A percentile compares a stretch with the other conserved stretches of the same genome.
Conservation (phyloP, 768 basidiomycete genomes). For the Glaciozyma martinii region DNA sequence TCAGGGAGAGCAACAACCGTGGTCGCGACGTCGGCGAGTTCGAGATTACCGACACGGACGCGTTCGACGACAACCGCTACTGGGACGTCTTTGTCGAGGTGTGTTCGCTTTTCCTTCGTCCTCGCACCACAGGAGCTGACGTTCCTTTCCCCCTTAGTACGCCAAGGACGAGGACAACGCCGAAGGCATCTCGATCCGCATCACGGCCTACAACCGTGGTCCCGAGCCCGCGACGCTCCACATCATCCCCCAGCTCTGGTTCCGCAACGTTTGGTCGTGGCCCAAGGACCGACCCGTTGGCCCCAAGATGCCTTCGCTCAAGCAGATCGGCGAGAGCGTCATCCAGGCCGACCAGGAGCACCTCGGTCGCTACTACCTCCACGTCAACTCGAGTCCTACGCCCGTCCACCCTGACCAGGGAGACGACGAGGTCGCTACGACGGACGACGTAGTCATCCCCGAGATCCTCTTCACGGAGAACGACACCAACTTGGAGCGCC, state of each 20-base stretch:
- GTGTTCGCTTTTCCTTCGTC: slow-evolving; percentile 34
- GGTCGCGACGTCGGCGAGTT: slow-evolving; percentile 79
- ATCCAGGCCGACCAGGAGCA: slow-evolving; percentile 35
- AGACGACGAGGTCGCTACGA: slow-evolving; percentile 46
- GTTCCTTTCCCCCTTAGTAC: slow-evolving; percentile 54
- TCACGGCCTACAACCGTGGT: slow-evolving; percentile 93
- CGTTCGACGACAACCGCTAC: slow-evolving; percentile 84
- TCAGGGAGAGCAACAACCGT: slow-evolving; percentile 70
- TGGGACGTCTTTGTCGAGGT: slow-evolving; percentile 99
- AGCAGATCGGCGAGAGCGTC: slow-evolving; percentile 40
- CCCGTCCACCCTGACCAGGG: slow-evolving; percentile 59
- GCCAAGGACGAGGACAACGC: slow-evolving; percentile 92
- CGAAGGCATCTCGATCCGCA: slow-evolving; percentile 79
- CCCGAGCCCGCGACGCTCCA: slow-evolving; percentile 90
- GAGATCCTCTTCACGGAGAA: slow-evolving; percentile 92
- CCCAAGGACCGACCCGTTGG: slow-evolving; percentile 41
- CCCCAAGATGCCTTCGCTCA: slow-evolving; percentile 39
- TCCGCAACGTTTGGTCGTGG: slow-evolving; percentile 99
- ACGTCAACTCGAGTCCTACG: slow-evolving; percentile 84
- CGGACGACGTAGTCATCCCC: slow-evolving; percentile 60
- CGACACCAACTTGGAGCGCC: slow-evolving; percentile 84
- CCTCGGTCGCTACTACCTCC: slow-evolving; percentile 54
- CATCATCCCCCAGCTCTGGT: slow-evolving; percentile 91
- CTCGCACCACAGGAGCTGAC: background rate
- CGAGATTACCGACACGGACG: slow-evolving; percentile 86